Evolutionary conservation across 192 early-diverging fungal species (phyloP).

Genomic region (Cetraspora pellucida): DNA sequence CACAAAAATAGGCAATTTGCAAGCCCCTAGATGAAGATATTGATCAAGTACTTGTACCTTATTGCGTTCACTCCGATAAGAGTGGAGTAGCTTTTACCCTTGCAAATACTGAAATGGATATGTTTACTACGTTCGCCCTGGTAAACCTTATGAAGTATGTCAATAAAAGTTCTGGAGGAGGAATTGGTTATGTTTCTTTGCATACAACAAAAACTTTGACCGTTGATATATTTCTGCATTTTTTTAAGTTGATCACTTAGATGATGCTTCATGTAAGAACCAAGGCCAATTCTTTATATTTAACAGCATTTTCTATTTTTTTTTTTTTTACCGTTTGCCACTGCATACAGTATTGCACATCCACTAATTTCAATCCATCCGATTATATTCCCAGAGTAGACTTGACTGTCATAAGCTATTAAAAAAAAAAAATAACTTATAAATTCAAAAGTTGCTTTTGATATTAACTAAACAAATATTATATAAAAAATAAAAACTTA

Average conservation of each 20-base stretch:
- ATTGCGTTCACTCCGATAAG: conserved; percentile 2
- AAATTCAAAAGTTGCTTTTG: too few species aligned
- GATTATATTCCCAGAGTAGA: too few species aligned
- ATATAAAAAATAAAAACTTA: too few species aligned
- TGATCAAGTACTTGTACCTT: conserved; percentile 2
- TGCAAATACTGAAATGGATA: background rate
- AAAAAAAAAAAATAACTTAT: too few species aligned
- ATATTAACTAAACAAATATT: too few species aligned
- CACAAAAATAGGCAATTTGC: too few species aligned
- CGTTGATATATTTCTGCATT: conserved; percentile 2
- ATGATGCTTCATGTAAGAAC: background rate
- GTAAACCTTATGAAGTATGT: conserved; percentile 1
- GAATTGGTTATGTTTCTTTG: conserved; percentile 9
- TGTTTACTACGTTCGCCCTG: background rate
- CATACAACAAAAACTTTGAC: background rate
- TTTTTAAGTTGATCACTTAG: background rate
- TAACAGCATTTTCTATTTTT: conserved; percentile 1
- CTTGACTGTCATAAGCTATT: too few species aligned
- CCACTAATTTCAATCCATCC: too few species aligned
- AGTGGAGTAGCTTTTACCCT: background rate
- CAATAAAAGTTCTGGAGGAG: background rate
- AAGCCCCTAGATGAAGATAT: too few species aligned
- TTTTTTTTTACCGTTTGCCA: background rate
- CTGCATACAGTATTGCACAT: background rate
- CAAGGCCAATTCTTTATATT: background rate